A percentile compares a stretch with the other conserved stretches of the same genome.
phyloP scores from a whole-genome alignment of 805 yeast species.

The Sugiyamaella qingdaonensis region DNA sequence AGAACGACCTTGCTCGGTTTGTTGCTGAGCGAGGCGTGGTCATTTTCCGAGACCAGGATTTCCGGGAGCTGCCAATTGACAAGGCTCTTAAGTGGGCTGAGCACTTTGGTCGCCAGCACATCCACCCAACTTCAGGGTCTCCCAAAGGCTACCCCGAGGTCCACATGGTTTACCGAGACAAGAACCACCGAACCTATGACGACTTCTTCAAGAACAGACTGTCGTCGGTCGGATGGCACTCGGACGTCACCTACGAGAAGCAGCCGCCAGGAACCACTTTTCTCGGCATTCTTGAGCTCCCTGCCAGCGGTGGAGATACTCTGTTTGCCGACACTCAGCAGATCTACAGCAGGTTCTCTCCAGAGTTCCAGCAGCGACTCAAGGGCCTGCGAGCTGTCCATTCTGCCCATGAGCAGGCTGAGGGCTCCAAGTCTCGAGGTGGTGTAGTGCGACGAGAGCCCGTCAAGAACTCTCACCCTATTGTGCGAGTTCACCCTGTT shows the following conservation, averaged over 20 bases:
- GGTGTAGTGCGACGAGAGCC: constrained; percentile 43
- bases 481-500: constrained; percentile 59
- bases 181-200: constrained; percentile 29
- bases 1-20: constrained; percentile 63
- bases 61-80: constrained; percentile 38
- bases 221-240: constrained; percentile 50
- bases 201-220: constrained; percentile 14
- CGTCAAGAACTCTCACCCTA: constrained; percentile 51
- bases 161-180: constrained; percentile 54
- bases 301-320: constrained; percentile 71
- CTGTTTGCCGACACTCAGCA: constrained; percentile 63
- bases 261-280: constrained; percentile 71
- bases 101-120: constrained; percentile 66
- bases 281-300: constrained; percentile 56
- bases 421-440: constrained; percentile 33
- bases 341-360: constrained; percentile 68
- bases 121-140: constrained; percentile 71
- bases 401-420: constrained; percentile 52
- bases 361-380: constrained; percentile 53
- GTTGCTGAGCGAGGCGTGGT: constrained; percentile 74
- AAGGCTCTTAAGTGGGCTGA: constrained; percentile 46
- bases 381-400: constrained; percentile 61
- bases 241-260: constrained; percentile 68
- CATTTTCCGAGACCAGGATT: constrained; percentile 66
- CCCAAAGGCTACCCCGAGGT: constrained; percentile 56